These are phyloP conservation scores for Penicillium antarcticum DNA, from an alignment of 495 filamentous ascomycete species.

Conservation along the genomic window DNA sequence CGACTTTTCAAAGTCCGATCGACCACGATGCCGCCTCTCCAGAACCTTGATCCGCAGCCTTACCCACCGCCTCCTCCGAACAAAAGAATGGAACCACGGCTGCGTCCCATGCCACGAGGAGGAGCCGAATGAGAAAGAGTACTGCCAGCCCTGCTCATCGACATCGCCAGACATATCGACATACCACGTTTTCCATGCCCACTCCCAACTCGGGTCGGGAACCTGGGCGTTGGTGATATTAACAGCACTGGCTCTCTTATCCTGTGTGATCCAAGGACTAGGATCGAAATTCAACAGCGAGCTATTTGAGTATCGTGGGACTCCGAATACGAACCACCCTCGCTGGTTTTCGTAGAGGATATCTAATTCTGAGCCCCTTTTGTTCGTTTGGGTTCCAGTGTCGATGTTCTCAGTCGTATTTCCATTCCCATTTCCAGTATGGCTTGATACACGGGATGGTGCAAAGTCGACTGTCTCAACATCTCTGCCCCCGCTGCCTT, in stretches of 20 bases:
- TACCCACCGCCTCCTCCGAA: constrained; percentile 84
- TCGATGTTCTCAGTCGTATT: constrained; percentile 19
- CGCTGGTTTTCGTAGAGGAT: constrained; percentile 93
- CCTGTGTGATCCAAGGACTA: constrained; percentile 75
- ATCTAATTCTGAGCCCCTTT: constrained; percentile 59
- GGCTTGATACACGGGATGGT: constrained; percentile 11
- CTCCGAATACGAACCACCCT: constrained; percentile 81
- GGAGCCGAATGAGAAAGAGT: constrained; percentile 78
- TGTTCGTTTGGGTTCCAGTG: constrained; percentile 6
- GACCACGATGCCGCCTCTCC: constrained; percentile 19
- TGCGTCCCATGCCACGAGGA: constrained; percentile 91
- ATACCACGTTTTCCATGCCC: constrained; percentile 93
- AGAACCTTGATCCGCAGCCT: constrained; percentile 66
- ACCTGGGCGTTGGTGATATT: constrained; percentile 88
- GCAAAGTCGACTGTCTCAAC: constrained; percentile 16
- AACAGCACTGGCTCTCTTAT: constrained; percentile 70
- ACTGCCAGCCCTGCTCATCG: constrained; percentile 95
- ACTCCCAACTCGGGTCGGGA: constrained; percentile 94
- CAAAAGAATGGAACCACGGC: constrained; percentile 90
- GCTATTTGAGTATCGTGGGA: constrained; percentile 80
- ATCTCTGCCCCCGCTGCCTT: constrained; percentile 6
- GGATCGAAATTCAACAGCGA: constrained; percentile 88
- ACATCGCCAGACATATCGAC: constrained; percentile 85
- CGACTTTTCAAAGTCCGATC: constrained; percentile 38
- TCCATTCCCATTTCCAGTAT: constrained; percentile 14